phyloP scores from a whole-genome alignment of 352 stramenopile species.

The Plasmopara viticola region DNA sequence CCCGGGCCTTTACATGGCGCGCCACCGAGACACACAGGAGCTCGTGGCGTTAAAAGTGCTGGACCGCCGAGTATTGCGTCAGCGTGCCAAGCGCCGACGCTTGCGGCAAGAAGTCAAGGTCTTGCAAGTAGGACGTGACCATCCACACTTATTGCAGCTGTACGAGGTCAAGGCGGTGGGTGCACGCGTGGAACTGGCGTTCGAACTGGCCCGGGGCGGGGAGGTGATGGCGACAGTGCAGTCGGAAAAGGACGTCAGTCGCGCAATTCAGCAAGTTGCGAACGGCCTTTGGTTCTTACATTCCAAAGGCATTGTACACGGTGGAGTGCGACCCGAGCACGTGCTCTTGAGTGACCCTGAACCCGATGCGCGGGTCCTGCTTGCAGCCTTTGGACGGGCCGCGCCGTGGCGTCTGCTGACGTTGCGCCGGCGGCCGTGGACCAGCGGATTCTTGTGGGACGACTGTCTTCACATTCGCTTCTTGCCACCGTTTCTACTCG shows the following conservation, averaged over 20 bases:
- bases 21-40: slow-evolving; percentile 50
- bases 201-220: slow-evolving; percentile 63
- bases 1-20: slow-evolving; percentile 59
- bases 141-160: slow-evolving; percentile 63
- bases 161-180: slow-evolving; percentile 48
- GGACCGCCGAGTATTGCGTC: slow-evolving; percentile 38
- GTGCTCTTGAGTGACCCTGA: slow-evolving; percentile 65
- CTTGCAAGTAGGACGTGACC: slow-evolving; percentile 35
- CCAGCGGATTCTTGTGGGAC: slow-evolving; percentile 42
- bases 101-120: slow-evolving; percentile 67
- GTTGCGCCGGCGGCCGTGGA: slow-evolving; percentile 16
- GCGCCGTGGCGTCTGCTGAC: slow-evolving; percentile 35
- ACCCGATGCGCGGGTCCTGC: slow-evolving; percentile 49
- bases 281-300: slow-evolving; percentile 59
- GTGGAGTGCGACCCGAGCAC: slow-evolving; percentile 67
- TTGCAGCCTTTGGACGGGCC: slow-evolving; percentile 61
- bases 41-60: slow-evolving; percentile 71
- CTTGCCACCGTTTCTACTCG: slow-evolving; percentile 53
- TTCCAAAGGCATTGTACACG: slow-evolving; percentile 41
- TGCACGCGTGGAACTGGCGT: slow-evolving; percentile 58
- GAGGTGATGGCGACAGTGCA: slow-evolving; percentile 45
- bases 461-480: slow-evolving; percentile 54
- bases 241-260: slow-evolving; percentile 55
- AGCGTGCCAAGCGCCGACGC: slow-evolving; percentile 37
- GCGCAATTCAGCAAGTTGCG: slow-evolving; percentile 35